phyloP scores from a whole-genome alignment of 164 flowering plant genomes.

The Vitis rotundifolia region DNA sequence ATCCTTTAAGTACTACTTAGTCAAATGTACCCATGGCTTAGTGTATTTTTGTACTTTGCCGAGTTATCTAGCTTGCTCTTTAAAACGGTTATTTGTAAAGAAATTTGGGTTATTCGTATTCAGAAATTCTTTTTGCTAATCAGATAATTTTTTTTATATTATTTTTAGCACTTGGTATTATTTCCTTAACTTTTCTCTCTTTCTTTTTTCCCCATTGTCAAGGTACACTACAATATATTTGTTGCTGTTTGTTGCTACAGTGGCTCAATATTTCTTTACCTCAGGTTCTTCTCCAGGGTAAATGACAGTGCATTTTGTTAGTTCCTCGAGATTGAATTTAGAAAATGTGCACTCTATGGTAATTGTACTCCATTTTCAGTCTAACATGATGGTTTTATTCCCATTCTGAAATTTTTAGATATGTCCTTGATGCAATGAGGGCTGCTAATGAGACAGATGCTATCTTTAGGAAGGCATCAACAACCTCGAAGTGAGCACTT shows the following conservation, averaged over 20 bases:
- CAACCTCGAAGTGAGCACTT: conserved; percentile 61
- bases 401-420: conserved; percentile 34
- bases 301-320: conserved; percentile 7
- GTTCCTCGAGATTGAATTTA: not conserved
- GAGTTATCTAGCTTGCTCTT: too few relatives aligned
- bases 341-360: not conserved
- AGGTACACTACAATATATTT: conserved; percentile 76
- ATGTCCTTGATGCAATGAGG: conserved; percentile 88
- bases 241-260: conserved; percentile 60
- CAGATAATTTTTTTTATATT: too few relatives aligned
- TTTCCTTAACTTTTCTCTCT: conserved; percentile 4
- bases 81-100: too few relatives aligned
- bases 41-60: not conserved
- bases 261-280: conserved; percentile 80
- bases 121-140: too few relatives aligned
- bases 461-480: conserved; percentile 28
- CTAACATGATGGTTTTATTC: not conserved
- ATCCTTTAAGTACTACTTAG: too few relatives aligned
- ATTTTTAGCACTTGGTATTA: not conserved
- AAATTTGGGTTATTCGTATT: too few relatives aligned
- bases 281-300: conserved; percentile 96
- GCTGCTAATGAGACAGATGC: conserved; percentile 50
- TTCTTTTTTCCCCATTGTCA: conserved; percentile 24
- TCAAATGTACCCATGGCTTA: too few relatives aligned
- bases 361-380: not conserved